A percentile compares a stretch with the other conserved stretches of the same genome.
Conservation (phyloP, 163 green algal genomes). For the Prototheca wickerhamii region DNA sequence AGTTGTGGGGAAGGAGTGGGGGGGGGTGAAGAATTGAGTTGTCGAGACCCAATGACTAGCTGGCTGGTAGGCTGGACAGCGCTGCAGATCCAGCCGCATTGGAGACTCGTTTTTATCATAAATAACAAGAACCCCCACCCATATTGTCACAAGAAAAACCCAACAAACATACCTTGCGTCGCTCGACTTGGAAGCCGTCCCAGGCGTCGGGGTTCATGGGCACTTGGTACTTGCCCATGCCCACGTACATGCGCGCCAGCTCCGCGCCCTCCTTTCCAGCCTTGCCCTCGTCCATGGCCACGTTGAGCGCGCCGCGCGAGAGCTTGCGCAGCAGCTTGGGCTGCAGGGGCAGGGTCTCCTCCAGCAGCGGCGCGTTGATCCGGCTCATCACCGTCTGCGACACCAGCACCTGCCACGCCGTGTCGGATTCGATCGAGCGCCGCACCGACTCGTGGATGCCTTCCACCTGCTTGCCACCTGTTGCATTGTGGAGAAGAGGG, state of each 20-base stretch:
- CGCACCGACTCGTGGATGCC: slow-evolving; percentile 3
- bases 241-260: slow-evolving; percentile 18
- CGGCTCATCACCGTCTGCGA: slow-evolving; percentile 14
- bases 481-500: background rate
- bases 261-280: slow-evolving; percentile 17
- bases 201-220: slow-evolving; percentile 25
- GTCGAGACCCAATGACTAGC: background rate
- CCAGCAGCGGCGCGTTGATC: slow-evolving; percentile 18
- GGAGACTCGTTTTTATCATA: too few relatives aligned
- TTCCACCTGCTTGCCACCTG: slow-evolving; percentile 13
- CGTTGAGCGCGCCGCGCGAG: slow-evolving; percentile 10
- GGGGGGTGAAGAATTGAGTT: background rate
- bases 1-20: background rate
- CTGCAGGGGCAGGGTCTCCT: slow-evolving; percentile 13
- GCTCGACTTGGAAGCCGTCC: slow-evolving; percentile 19
- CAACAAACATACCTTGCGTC: background rate
- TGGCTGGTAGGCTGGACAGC: too few relatives aligned
- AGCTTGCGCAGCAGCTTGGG: slow-evolving; percentile 13
- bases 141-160: background rate
- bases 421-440: slow-evolving; percentile 3
- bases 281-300: slow-evolving; percentile 1
- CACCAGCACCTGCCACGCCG: slow-evolving; percentile 20
- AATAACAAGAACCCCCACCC: background rate
- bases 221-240: slow-evolving; percentile 13
- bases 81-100: too few relatives aligned